Base-by-base conservation (phyloP, 257 asterid genomes). In the Voacanga thouarsii region DNA sequence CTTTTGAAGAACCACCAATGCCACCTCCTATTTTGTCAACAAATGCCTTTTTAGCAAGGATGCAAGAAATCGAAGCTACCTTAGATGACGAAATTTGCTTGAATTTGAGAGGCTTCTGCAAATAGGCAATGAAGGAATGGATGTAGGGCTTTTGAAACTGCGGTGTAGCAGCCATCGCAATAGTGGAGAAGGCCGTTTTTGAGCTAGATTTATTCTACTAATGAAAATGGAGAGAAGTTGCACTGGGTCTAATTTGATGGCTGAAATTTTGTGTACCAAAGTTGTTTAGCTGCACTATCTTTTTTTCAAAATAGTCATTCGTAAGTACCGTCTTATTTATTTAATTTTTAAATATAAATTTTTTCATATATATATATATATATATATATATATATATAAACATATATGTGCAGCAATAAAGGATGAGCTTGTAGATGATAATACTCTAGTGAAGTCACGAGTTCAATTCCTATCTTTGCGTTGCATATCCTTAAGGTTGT, bases 101-200 rank as follows among this genome's bases (percentile, higher is more conserved):
- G 83, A 83, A 79, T 16, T 80, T 83, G 71, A 39, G 47, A 23
- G 87, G 83, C 16, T 72, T 70, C 53, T 68, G 60, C 7, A 82
- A 77, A 59, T n/a, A 72, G 14, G 86, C 74, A 74, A 87, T 49
- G 71, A 85, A 77, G 67, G 91, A 82, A 28, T 86, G 82, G 60
- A 77, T 78, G 85, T 80, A 57, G 69, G 84, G 90, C 49, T 82
- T 88, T 84, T 80, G 88, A 77, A 43, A 84, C 65, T 56, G 85
- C 45, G 79, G 81, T 19, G 59, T 19, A 15, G 75, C 37, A 41
- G 76, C 47, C 30, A 72, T 70, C 21, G 84, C 18, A 12, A 79
- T 33, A 44, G 85, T 28, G 67, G 75, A 70, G 69, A 79, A 76
- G 30, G 80, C 73, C 77, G 53, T 73, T 4, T 67, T 15, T 12